Percentiles rank a stretch among this genome's conserved stretches.
Conservation (phyloP, 192 early-diverging fungal species). For the Mortierella hygrophila region DNA sequence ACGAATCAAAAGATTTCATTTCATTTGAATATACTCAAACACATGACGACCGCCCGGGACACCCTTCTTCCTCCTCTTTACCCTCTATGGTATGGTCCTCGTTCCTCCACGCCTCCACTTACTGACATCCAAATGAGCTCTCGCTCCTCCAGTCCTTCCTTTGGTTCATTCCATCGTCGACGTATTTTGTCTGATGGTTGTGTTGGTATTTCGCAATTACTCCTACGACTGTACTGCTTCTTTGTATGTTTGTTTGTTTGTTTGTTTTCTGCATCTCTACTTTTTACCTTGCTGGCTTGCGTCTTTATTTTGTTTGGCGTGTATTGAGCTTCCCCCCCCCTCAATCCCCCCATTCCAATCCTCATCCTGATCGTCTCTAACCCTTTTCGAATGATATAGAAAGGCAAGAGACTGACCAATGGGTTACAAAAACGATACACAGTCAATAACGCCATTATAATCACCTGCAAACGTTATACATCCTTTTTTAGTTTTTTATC, state of each 20-base stretch:
- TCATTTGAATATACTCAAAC: neutral
- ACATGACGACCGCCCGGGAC: slow-evolving; percentile 3
- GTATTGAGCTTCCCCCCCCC: neutral
- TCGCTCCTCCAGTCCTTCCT: neutral
- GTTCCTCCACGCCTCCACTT: neutral
- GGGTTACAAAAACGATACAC: neutral
- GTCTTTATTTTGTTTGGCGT: neutral
- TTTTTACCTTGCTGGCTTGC: neutral
- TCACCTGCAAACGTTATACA: neutral
- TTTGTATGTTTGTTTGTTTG: neutral
- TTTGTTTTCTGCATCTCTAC: too few relatives aligned
- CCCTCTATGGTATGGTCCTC: neutral
- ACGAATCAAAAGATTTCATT: slow-evolving; percentile 3
- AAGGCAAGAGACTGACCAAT: neutral
- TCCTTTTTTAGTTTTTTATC: neutral
- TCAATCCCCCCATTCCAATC: neutral
- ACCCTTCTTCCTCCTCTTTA: neutral
- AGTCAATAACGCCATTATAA: neutral
- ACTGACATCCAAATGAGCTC: neutral
- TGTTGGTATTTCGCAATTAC: neutral
- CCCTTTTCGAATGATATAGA: neutral
- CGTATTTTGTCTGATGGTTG: neutral
- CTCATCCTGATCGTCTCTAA: neutral
- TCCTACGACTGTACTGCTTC: neutral
- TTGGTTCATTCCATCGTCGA: too few relatives aligned